Evolutionary conservation across 805 yeast species (phyloP), one percentile per base, ranked within the genome.

Genomic region (Kodamaea kakaduensis): DNA sequence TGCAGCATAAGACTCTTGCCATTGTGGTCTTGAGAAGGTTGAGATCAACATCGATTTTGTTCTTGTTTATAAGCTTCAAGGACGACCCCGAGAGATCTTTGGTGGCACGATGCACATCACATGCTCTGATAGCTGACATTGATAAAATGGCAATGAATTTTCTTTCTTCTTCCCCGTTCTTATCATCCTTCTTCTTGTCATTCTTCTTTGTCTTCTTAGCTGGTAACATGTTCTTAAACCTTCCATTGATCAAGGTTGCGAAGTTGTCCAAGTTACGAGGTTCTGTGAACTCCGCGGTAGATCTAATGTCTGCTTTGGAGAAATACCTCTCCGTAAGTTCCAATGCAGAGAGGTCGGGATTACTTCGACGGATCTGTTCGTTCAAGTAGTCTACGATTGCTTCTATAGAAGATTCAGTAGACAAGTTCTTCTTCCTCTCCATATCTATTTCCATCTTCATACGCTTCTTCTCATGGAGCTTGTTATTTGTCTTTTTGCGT

Each of bases 121-220:
- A 90, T 2, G 87, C 93, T 46, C 97, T 71, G 16, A 87, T 64
- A 8, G 95, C 93, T 0, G 95, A 85, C 67, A 83, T 73, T 0
- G 89, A 72, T 10, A 82, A 49, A 1, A 81, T 58, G 10, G 81
- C 58, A 44, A 77, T 54, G 59, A 71, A 63, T 36, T 72, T 70
- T 18, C 72, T 57, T 20, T 60, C 66, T 13, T 46, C 48, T 35
- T 34, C 4, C 34, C 40, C n/a, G 25, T 12, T 28, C 34, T 7
- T 39, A 22, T 8, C 28, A 19, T 15, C 21, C 16, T 17, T 30
- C 30, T 37, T 12, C 50, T 41, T 58, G 35, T 41, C 45, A 45
- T 38, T 48, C 35, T 48, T 56, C 34, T 60, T 56, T 37, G 56
- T 57, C 40, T 58, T 55, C 21, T 48, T 51, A 13, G 54, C 47